Base-by-base conservation (phyloP, 352 stramenopile genomes). In the Globisporangium apiculatum region DNA sequence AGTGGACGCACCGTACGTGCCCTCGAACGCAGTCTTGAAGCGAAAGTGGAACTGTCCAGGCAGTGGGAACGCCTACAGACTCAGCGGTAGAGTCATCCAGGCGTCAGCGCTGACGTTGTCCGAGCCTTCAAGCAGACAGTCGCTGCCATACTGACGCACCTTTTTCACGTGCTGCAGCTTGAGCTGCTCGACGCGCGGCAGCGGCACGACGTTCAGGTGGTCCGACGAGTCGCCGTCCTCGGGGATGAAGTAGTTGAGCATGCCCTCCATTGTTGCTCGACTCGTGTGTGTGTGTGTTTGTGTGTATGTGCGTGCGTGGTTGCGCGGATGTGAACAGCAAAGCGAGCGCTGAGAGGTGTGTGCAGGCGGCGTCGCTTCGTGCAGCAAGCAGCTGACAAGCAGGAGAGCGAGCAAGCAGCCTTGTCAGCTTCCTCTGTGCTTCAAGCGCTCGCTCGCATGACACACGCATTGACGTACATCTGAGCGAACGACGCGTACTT, bases 211-310 rank as follows among this genome's bases (percentile, higher is more conserved):
- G 62, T 94, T 94, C 59, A 91, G 60, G 69, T 94, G 84, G 61
- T 94, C 84, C 57, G 80, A 87, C 51, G 79, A 86, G 65, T 94
- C 84, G 43, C 84, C 84, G 68, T 94, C 84, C 61, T 94, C 84
- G 41, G 84, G 84, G 54, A 94, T 72, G 53, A 91, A 91, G 69
- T 94, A 94, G 68, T 94, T 91, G 52, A 94, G 74, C 83, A 93
- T 90, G 52, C 83, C 81, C 58, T 93, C 83, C 83, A 93, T 93
- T 41, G 41, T 75, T 41, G 10, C 24, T 31, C 24, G 24, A 31
- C 24, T 31, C 38, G 3, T 18, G 1, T n/a, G 37, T 48, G 42
- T 38, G 17, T 38, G 47, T 37, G 40, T 24, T 18, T 4, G 38
- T 51, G 24, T 50, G 6, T 24, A n/a, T 40, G 17, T 2, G 36